Base-by-base conservation (phyloP, 441 rosid genomes). In the Euphorbia corollata region DNA sequence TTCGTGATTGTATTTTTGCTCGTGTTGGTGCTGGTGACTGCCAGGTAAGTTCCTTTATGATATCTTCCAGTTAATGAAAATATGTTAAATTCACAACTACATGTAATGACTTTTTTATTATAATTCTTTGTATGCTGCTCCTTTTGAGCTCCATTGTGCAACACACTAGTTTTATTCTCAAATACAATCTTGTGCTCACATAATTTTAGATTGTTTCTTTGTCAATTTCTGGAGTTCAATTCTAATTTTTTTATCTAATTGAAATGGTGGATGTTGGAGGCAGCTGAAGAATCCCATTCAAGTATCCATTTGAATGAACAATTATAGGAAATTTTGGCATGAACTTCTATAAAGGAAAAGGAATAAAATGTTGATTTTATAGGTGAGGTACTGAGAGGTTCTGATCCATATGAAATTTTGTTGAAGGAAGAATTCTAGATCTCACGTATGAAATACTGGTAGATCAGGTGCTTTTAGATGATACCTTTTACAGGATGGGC, bases 21-120 rank as follows among this genome's bases (percentile, higher is more conserved):
- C 98, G 97, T 71, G 97, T 95, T 71, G 99, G 99, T 68, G 99
- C 99, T 64, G 97, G 98, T 59, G 99, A 92, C 71, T 92, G 99
- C 83, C 99, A 95, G 79, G 99, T 95, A 78, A 86, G 96, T 86
- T 71, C 6, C 62, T 45, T 65, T 48, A 23, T 63, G 51, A 71
- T 53, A 63, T 57, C 60, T 50, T 59, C 59, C 64, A 36, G 62
- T 61, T 55, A 47, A 59, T 19, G 8, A 67, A 63, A 50, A 55
- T 63, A 55, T 51, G 24, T 27, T 30, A 43, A n/a, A 16, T 39
- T 39, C 11, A 56, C 43, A 24, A 10, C 61, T 39, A 8, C 23
- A 22, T 60, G 12, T 43, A 50, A 11, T 51, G 34, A 15, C 45
- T 51, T 41, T 32, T 61, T 57, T 10, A 4, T 55, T 23, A 38